Evolutionary conservation across 2,329 filamentous ascomycete genomes (phyloP).

Genomic region (Alternaria burnsii): DNA sequence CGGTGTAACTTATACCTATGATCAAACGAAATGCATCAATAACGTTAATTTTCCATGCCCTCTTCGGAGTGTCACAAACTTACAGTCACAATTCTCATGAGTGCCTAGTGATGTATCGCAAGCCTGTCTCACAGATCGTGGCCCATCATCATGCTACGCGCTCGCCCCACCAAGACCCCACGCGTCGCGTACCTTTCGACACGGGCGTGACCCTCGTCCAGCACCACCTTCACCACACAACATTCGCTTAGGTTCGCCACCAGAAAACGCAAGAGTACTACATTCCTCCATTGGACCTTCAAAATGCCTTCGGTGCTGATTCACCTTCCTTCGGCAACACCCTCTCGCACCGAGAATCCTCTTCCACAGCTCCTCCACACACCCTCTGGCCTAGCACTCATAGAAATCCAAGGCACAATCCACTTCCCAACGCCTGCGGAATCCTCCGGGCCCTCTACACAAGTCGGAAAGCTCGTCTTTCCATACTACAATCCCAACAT

Average conservation of each 20-base stretch:
- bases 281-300: background rate
- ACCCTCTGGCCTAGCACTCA: constrained; percentile 84
- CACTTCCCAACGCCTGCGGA: constrained; percentile 71
- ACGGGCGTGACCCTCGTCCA: background rate
- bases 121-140: background rate
- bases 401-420: constrained; percentile 92
- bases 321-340: constrained; percentile 19
- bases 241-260: background rate
- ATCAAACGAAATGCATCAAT: background rate
- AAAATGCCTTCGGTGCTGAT: constrained; percentile 46
- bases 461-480: constrained; percentile 79
- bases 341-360: constrained; percentile 57
- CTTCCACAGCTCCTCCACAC: constrained; percentile 87
- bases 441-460: constrained; percentile 52
- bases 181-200: constrained; percentile 19
- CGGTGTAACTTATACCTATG: background rate
- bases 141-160: background rate
- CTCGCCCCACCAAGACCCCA: constrained; percentile 20
- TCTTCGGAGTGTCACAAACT: background rate
- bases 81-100: background rate
- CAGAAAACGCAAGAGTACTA: background rate
- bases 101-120: background rate
- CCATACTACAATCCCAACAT: constrained; percentile 70
- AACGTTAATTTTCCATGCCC: background rate
- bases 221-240: background rate